A percentile compares a stretch with the other conserved stretches of the same genome.
Conservation (phyloP, 176 grass and related monocot species). For the Triticum urartu region DNA sequence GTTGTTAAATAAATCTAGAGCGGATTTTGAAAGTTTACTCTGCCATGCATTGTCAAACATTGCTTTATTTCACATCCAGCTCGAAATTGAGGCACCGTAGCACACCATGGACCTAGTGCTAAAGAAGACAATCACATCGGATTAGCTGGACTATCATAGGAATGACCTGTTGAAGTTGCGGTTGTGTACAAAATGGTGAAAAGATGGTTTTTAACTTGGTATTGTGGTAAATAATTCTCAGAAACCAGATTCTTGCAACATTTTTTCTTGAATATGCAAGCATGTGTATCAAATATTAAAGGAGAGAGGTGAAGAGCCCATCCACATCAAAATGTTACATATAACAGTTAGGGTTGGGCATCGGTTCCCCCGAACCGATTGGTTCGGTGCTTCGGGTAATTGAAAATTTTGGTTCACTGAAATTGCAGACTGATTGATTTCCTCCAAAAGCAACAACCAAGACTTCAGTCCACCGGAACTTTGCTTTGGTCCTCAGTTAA, state of each 20-base stretch:
- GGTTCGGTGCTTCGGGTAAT: too few species aligned
- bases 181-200: constrained; percentile 27
- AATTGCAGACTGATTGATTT: too few species aligned
- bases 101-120: constrained; percentile 44
- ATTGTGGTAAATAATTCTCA: neutral
- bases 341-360: too few species aligned
- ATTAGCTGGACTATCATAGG: constrained; percentile 67
- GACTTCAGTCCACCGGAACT: too few species aligned
- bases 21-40: neutral
- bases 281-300: too few species aligned
- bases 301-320: too few species aligned
- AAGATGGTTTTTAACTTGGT: constrained; percentile 1
- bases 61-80: constrained; percentile 43
- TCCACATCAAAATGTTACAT: too few species aligned
- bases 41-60: neutral
- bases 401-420: too few species aligned
- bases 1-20: neutral
- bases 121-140: constrained; percentile 75
- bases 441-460: too few species aligned
- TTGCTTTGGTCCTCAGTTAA: too few species aligned
- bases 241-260: constrained; percentile 19
- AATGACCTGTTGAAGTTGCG: constrained; percentile 5
- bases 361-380: too few species aligned
- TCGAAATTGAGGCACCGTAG: constrained; percentile 45
- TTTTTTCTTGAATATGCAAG: neutral